Base-by-base conservation (phyloP, 768 basidiomycete species). In the Suillus alpinus region DNA sequence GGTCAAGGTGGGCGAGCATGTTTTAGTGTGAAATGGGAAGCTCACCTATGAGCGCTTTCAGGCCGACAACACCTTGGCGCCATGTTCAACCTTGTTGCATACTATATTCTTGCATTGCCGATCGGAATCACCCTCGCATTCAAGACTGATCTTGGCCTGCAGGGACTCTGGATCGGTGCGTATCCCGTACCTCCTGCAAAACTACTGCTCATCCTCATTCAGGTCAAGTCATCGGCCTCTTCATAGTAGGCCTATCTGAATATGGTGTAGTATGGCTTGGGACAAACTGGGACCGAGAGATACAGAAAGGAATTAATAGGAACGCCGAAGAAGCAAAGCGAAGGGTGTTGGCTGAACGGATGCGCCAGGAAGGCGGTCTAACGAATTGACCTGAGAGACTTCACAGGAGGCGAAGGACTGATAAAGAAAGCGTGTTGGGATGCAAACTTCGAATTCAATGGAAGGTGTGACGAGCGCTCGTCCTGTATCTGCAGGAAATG, bases 181-280 rank as follows among this genome's bases (percentile, higher is more conserved):
- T 31, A 57, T 23, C 32, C 14, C 7, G 29, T 44, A 3, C 4
- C 29, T n/a, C 4, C 40, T 20, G 13, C 20, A 56, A n/a, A 3
- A 47, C 49, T 43, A 68, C 77, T 20, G 4, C 57, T 29, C 37
- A 44, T 60, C 34, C 53, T 20, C 37, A 36, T 59, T 43, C 62
- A 86, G 89, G 89, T 26, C 90, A 91, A 70, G 88, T 89, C 34
- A 76, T 90, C 26, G 90, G 85, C 0, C 75, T 92, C 6, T 88
- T 89, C 66, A 78, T 84, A 2, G 87, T 91, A n/a, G 89, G 87
- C 0, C 63, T 87, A 14, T 80, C 85, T 23, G 89, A 90, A 72
- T 89, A 89, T 59, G 72, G 67, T 6, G 84, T 85, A 9, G 85
- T 91, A 7, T 82, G 82, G 75, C 70, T 80, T 18, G 78, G 78